Conservation (phyloP, 2,329 filamentous ascomycete genomes). For the Colletotrichum tropicale region DNA sequence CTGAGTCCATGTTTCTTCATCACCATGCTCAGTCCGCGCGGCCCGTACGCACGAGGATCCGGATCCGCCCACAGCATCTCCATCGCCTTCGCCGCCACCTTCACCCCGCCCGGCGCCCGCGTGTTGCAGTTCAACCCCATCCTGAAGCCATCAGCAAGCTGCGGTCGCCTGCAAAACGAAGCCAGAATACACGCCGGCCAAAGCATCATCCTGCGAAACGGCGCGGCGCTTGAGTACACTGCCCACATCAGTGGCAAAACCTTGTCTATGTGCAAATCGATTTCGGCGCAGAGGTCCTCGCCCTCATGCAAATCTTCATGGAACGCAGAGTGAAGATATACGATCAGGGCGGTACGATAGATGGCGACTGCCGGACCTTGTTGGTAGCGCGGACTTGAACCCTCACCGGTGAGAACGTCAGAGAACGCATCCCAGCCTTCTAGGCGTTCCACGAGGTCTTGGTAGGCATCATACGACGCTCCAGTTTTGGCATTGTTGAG, state of each 20-base stretch:
- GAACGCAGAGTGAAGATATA: background rate
- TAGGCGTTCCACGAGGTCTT: background rate
- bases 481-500: background rate
- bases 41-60: background rate
- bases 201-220: background rate
- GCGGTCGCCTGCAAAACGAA: background rate
- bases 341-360: background rate
- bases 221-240: background rate
- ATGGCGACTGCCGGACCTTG: background rate
- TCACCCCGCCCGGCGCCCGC: background rate
- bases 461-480: rapidly evolving
- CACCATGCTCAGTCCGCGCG: background rate
- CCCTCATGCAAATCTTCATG: background rate
- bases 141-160: background rate
- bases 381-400: background rate
- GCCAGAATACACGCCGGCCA: background rate
- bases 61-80: background rate
- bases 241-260: background rate
- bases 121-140: background rate
- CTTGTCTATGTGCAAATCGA: background rate
- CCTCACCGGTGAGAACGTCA: background rate
- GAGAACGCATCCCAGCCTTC: background rate
- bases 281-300: background rate
- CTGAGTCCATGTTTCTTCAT: background rate
- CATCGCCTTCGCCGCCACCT: background rate